These are phyloP conservation scores for Cantharellus anzutake DNA, from an alignment of 768 basidiomycete genomes.

Conservation along the genomic window DNA sequence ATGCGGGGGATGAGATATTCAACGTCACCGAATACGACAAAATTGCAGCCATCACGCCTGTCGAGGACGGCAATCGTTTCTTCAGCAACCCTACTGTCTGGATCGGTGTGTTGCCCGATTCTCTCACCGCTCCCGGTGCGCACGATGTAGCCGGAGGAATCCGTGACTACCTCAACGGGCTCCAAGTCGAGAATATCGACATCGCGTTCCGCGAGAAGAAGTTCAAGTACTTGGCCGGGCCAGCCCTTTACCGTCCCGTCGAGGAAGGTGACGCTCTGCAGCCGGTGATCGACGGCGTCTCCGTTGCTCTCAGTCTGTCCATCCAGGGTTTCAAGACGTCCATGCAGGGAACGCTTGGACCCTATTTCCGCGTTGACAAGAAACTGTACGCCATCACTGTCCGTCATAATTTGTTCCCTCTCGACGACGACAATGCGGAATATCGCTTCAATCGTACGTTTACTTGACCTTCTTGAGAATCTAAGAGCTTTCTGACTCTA, in stretches of 20 bases:
- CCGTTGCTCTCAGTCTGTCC: slow-evolving; percentile 6
- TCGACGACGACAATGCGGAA: slow-evolving; percentile 12
- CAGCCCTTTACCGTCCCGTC: slow-evolving; percentile 18
- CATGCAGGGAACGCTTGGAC: slow-evolving; percentile 5
- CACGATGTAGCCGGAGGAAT: slow-evolving; percentile 17
- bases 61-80: slow-evolving; percentile 12
- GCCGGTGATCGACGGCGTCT: slow-evolving; percentile 17
- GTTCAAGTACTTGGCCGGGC: slow-evolving; percentile 15
- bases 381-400: slow-evolving; percentile 9
- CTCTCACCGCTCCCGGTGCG: slow-evolving; percentile 16
- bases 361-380: slow-evolving; percentile 6
- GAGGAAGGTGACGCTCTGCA: slow-evolving; percentile 16
- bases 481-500: slow-evolving; percentile 16
- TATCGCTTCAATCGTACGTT: slow-evolving; percentile 18
- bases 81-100: slow-evolving; percentile 18
- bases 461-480: slow-evolving; percentile 12
- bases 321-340: slow-evolving; percentile 7
- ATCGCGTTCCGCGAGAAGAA: slow-evolving; percentile 21
- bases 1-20: background rate
- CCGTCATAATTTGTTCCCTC: slow-evolving; percentile 9
- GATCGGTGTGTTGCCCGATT: slow-evolving; percentile 21
- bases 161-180: slow-evolving; percentile 17
- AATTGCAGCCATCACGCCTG: slow-evolving; percentile 8
- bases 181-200: slow-evolving; percentile 19
- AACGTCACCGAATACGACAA: background rate